phyloP scores from a whole-genome alignment of 2,329 filamentous ascomycete species.

The Neonectria faginata region DNA sequence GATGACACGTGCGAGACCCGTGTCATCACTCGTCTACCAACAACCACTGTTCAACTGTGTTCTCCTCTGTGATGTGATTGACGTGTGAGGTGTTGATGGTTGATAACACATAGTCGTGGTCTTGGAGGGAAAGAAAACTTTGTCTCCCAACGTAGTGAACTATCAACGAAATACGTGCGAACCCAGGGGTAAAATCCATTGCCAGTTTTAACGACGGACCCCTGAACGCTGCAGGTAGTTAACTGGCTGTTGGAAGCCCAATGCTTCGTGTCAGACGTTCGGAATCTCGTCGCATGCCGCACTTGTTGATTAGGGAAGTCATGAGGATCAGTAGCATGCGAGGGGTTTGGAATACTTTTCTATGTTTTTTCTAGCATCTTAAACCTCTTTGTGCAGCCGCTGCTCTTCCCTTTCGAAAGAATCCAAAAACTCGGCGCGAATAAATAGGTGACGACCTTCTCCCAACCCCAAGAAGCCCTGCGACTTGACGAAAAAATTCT shows the following conservation, averaged over 20 bases:
- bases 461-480: slow-evolving; percentile 37
- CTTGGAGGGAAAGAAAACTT: too few species aligned
- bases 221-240: neutral
- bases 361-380: slow-evolving; percentile 25
- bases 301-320: neutral
- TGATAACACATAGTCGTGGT: neutral
- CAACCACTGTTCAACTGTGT: slow-evolving; percentile 17
- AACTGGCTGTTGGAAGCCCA: neutral
- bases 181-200: neutral
- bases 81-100: neutral
- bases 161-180: too few species aligned
- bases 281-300: neutral
- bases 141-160: neutral
- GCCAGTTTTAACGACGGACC: neutral
- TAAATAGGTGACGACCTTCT: slow-evolving; percentile 15
- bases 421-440: slow-evolving; percentile 31
- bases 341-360: slow-evolving; percentile 4
- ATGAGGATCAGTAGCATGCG: neutral
- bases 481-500: slow-evolving; percentile 43
- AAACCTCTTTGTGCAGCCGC: slow-evolving; percentile 34
- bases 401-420: slow-evolving; percentile 30
- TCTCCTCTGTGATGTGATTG: neutral
- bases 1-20: slow-evolving; percentile 41
- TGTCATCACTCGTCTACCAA: slow-evolving; percentile 42
- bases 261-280: too few species aligned